Conservation (phyloP, 352 stramenopile genomes). For the Pythium aristosporum region DNA sequence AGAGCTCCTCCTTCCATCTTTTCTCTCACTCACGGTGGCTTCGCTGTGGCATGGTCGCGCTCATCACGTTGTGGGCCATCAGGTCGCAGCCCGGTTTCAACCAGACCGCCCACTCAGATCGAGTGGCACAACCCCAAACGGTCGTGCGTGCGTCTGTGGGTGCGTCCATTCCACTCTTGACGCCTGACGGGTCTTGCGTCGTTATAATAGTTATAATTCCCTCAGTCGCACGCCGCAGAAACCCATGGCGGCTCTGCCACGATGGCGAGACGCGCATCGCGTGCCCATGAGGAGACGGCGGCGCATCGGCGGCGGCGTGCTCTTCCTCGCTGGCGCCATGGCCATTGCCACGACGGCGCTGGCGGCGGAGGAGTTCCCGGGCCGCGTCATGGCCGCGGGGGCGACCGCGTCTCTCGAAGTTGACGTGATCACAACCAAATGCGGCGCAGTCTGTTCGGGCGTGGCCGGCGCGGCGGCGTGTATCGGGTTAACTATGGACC, state of each 20-base stretch:
- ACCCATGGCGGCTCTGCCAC: background rate
- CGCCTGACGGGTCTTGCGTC: no score
- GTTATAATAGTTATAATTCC: no score
- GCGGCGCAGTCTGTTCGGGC: conserved; percentile 6
- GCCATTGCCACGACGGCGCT: background rate
- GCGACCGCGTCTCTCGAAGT: background rate
- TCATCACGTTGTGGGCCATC: no score
- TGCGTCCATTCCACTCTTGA: no score
- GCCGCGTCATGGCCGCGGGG: conserved; percentile 1
- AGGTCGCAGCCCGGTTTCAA: no score
- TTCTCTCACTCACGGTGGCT: no score
- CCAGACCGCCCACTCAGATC: no score
- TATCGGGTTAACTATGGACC: background rate
- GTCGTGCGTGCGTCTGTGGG: no score
- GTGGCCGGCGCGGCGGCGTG: conserved; percentile 14
- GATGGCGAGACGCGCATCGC: conserved; percentile 3
- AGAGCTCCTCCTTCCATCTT: no score
- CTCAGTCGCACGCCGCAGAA: no score
- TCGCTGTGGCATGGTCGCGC: no score
- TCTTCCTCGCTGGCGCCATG: background rate
- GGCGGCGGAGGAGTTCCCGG: background rate
- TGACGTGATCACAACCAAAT: conserved; percentile 9
- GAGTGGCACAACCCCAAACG: no score
- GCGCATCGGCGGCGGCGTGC: background rate
- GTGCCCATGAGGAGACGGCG: conserved; percentile 7